Conservation (phyloP, 129 eudicot species). For the Smallanthus sonchifolius region DNA sequence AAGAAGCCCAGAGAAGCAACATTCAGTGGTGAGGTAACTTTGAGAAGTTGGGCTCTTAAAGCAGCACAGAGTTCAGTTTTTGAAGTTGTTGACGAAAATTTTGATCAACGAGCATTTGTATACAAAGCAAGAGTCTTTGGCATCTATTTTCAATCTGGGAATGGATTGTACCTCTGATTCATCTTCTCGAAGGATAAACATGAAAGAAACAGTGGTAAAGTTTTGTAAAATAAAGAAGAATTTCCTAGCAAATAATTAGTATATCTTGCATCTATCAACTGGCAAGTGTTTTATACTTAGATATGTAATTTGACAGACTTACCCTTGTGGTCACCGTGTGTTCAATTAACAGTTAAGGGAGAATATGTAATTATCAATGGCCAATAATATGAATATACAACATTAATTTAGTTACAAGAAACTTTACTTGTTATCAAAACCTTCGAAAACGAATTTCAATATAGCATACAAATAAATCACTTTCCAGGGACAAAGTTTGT, state of each 20-base stretch:
- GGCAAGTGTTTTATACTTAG: background rate
- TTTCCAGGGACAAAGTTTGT: conserved; percentile 9
- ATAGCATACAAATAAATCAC: background rate
- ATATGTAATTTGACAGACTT: too few species aligned
- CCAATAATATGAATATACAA: background rate
- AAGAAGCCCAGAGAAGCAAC: conserved; percentile 28
- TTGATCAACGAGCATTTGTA: conserved; percentile 7
- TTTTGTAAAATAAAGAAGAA: conserved; percentile 5
- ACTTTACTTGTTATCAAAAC: background rate
- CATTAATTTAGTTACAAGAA: background rate
- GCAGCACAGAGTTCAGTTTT: background rate
- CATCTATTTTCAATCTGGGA: conserved; percentile 36
- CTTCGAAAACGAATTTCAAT: background rate
- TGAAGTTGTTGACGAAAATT: conserved; percentile 19
- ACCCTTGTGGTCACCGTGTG: too few species aligned
- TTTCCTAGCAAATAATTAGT: conserved; percentile 15
- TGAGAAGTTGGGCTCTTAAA: conserved; percentile 25
- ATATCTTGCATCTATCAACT: background rate
- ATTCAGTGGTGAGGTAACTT: conserved; percentile 16
- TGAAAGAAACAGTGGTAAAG: conserved; percentile 24
- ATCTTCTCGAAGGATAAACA: conserved; percentile 25
- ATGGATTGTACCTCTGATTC: conserved; percentile 24
- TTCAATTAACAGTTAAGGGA: too few species aligned
- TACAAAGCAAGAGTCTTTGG: conserved; percentile 19
- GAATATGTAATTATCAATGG: too few species aligned